Evolutionary conservation across 352 stramenopile species (phyloP), one percentile per base, ranked within the genome.

Genomic region (Phytophthora quininea): DNA sequence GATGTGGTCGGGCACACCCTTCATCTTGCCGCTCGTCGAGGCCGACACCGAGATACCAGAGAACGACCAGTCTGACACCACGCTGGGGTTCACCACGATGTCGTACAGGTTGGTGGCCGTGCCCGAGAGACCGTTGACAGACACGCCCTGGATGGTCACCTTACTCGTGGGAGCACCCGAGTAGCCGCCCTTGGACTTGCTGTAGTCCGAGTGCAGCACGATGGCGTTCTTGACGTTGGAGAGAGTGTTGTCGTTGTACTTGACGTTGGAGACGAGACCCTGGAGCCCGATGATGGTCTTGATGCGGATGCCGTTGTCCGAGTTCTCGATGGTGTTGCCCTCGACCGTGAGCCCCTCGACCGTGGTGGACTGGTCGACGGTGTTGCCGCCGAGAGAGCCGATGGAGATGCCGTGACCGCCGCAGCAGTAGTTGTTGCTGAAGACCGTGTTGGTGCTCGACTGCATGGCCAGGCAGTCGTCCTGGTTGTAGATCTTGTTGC

Each of bases 401-500:
- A 75, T 64, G 2, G 68, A 75, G 40, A 75, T 65, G 33, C 68
- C 68, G 43, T 72, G 62, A 35, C 68, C 52, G 10, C 62, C 62
- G 19, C 46, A 48, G 68, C 68, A 75, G 14, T 33, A 48, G 37
- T 69, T 73, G 37, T 54, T 48, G 15, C 19, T 59, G 49, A 69
- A 69, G 9, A 64, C 14, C 0, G 62, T 69, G 62, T 69, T 59
- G 8, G 55, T 64, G 27, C 62, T 64, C 12, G 62, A 70, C 49
- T 64, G 55, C 62, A 70, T 65, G 4, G 55, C 62, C 4, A 70
- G 27, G 27, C 62, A 73, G 31, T 73, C 64, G 48, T 64, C 64
- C 19, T 77, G 69, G 51, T 77, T 73, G 55, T 66, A 74, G 49
- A 77, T 67, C 11, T 40, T 67, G 60, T 77, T 77, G 52, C 56